Evolutionary conservation across 2,329 filamentous ascomycete genomes (phyloP).

Genomic region (Fusarium tuaranense): DNA sequence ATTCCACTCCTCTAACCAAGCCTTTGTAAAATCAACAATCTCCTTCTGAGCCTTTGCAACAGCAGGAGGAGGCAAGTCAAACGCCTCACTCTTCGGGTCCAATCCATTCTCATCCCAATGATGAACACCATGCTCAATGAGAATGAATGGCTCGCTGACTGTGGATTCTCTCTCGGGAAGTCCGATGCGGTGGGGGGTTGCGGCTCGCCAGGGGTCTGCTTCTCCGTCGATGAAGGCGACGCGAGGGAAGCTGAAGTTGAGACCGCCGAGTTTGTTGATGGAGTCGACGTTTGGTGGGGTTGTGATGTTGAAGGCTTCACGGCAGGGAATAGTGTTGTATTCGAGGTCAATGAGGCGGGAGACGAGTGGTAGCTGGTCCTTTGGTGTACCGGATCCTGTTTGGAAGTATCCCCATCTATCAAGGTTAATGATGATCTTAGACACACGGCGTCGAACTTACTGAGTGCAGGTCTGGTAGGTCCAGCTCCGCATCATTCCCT

Average conservation of each 20-base stretch:
- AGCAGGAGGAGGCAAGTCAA: conserved; percentile 68
- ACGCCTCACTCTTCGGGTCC: conserved; percentile 67
- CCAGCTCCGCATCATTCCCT: conserved; percentile 56
- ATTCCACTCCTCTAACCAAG: conserved; percentile 74
- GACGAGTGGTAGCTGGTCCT: conserved; percentile 73
- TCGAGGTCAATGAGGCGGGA: conserved; percentile 76
- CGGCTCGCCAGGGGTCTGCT: conserved; percentile 83
- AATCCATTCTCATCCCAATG: conserved; percentile 83
- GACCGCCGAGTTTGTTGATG: conserved; percentile 83
- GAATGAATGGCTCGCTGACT: conserved; percentile 74
- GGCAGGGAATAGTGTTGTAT: conserved; percentile 73
- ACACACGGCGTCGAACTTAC: conserved; percentile 51
- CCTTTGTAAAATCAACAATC: conserved; percentile 71
- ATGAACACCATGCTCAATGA: conserved; percentile 81
- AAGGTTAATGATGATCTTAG: too few species aligned
- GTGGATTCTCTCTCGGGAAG: conserved; percentile 70
- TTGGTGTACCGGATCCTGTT: conserved; percentile 77
- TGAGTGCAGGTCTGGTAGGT: conserved; percentile 67
- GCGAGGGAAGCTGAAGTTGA: conserved; percentile 77
- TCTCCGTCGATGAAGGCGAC: conserved; percentile 83
- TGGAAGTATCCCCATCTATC: conserved; percentile 86
- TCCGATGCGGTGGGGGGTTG: conserved; percentile 76
- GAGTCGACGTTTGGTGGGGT: conserved; percentile 69
- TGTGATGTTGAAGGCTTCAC: conserved; percentile 76
- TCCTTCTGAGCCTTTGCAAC: conserved; percentile 69